A percentile compares a stretch with the other conserved stretches of the same genome.
Conservation (phyloP, 2,329 filamentous ascomycete genomes). For the Hypoxylon sp. region DNA sequence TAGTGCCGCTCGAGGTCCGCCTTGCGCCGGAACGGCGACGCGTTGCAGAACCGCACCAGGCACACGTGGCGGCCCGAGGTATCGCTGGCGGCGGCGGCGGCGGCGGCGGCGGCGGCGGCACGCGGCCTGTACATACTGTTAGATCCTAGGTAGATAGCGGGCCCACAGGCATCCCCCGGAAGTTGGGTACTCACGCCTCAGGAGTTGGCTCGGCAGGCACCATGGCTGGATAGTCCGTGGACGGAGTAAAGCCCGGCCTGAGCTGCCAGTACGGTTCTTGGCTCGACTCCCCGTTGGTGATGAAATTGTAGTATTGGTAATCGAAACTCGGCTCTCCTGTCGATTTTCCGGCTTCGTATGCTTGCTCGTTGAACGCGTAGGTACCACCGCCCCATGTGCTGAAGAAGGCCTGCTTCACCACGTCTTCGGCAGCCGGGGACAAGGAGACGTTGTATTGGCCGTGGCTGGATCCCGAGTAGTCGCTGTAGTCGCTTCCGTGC, state of each 20-base stretch:
- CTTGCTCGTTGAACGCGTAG: slow-evolving; percentile 11
- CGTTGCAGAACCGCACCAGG: slow-evolving; percentile 47
- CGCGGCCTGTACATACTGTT: slow-evolving; percentile 23
- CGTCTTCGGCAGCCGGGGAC: slow-evolving; percentile 10
- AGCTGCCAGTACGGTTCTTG: slow-evolving; percentile 37
- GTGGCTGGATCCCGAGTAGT: slow-evolving; percentile 31
- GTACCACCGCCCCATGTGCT: neutral
- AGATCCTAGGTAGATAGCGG: neutral
- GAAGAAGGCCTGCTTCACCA: slow-evolving; percentile 3
- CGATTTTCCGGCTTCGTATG: slow-evolving; percentile 5
- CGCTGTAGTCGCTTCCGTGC: slow-evolving; percentile 32
- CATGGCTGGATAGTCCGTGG: slow-evolving; percentile 16
- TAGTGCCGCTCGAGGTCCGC: slow-evolving; percentile 64
- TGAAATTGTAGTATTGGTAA: slow-evolving; percentile 34
- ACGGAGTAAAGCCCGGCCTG: slow-evolving; percentile 21
- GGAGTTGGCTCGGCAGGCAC: slow-evolving; percentile 9
- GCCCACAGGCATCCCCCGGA: neutral
- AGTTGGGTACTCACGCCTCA: slow-evolving; percentile 22
- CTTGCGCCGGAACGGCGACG: slow-evolving; percentile 58
- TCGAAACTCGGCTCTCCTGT: slow-evolving; percentile 13
- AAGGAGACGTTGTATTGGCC: slow-evolving; percentile 25
- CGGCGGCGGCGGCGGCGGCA: slow-evolving; percentile 16
- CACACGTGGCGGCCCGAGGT: slow-evolving; percentile 33
- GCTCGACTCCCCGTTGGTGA: slow-evolving; percentile 27
- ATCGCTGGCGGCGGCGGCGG: slow-evolving; percentile 20